phyloP scores from a whole-genome alignment of 352 stramenopile species.

The Pythium dissotocum region DNA sequence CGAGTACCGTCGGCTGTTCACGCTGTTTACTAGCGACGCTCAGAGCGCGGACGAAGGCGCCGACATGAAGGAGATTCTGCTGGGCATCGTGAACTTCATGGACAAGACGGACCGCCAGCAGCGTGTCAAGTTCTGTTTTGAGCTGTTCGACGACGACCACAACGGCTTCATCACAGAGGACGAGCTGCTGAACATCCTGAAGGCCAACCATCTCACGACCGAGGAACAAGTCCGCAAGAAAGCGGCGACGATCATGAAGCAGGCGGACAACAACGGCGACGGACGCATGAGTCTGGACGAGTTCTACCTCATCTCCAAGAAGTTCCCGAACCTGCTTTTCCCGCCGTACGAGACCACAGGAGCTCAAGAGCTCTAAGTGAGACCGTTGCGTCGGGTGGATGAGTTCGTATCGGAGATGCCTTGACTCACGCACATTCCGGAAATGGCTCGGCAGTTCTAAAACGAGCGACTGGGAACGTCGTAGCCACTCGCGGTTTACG shows the following conservation, averaged over 20 bases:
- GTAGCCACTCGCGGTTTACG: not conserved
- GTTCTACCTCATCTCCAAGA: slow-evolving; percentile 85
- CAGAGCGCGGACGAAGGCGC: slow-evolving; percentile 61
- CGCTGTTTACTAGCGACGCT: slow-evolving; percentile 72
- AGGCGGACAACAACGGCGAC: slow-evolving; percentile 82
- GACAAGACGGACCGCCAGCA: slow-evolving; percentile 65
- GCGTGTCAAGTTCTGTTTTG: slow-evolving; percentile 93
- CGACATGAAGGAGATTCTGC: slow-evolving; percentile 90
- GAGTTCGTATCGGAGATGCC: not conserved
- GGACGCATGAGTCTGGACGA: slow-evolving; percentile 80
- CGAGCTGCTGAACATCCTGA: slow-evolving; percentile 91
- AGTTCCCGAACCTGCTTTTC: slow-evolving; percentile 92
- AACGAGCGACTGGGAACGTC: slow-evolving; percentile 1
- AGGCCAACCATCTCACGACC: slow-evolving; percentile 87
- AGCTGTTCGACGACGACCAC: slow-evolving; percentile 94
- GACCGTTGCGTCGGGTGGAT: not conserved
- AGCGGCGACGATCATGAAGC: slow-evolving; percentile 79
- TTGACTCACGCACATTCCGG: not conserved
- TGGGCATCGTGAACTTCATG: slow-evolving; percentile 92
- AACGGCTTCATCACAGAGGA: slow-evolving; percentile 89
- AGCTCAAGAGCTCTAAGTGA: slow-evolving; percentile 3
- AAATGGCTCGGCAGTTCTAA: slow-evolving; percentile 3
- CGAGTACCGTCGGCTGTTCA: slow-evolving; percentile 88
- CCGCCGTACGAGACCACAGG: slow-evolving; percentile 46
- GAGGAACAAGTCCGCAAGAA: slow-evolving; percentile 83